Evolutionary conservation across 345 rosid species (phyloP).

Genomic region (Gossypium rotundifolium): DNA sequence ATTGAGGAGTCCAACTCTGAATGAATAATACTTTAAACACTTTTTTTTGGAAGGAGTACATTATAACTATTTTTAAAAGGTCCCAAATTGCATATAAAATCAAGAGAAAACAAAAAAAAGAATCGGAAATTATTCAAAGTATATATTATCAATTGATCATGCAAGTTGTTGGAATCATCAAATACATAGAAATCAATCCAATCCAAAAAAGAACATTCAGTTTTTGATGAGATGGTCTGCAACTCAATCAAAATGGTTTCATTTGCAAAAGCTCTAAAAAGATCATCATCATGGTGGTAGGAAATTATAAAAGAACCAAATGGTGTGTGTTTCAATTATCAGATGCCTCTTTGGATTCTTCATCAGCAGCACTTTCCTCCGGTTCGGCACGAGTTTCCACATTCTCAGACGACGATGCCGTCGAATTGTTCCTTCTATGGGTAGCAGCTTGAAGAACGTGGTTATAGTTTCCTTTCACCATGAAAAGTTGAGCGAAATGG

Average conservation of each 20-base stretch:
- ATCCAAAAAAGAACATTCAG: neutral
- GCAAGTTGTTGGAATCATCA: neutral
- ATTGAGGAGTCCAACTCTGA: too few species aligned
- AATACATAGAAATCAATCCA: neutral
- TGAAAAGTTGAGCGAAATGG: constrained; percentile 91
- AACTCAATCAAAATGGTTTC: neutral
- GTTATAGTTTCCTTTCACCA: constrained; percentile 87
- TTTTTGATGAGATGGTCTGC: neutral
- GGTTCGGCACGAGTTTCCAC: constrained; percentile 34
- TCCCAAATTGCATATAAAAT: neutral
- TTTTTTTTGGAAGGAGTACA: too few species aligned
- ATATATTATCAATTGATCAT: neutral
- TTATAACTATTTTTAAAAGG: too few species aligned
- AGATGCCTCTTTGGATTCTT: constrained; percentile 18
- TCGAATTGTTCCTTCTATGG: constrained; percentile 55
- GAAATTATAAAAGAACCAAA: neutral
- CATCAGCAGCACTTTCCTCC: neutral
- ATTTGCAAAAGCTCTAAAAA: neutral
- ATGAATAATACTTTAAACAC: too few species aligned
- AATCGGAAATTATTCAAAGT: neutral
- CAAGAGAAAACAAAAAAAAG: neutral
- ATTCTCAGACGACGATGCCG: constrained; percentile 34
- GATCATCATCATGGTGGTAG: neutral
- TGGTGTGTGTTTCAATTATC: neutral
- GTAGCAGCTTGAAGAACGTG: constrained; percentile 73